These are phyloP conservation scores for Teratosphaeria epicoccoides DNA, from an alignment of 2,329 filamentous ascomycete species.

Conservation along the genomic window DNA sequence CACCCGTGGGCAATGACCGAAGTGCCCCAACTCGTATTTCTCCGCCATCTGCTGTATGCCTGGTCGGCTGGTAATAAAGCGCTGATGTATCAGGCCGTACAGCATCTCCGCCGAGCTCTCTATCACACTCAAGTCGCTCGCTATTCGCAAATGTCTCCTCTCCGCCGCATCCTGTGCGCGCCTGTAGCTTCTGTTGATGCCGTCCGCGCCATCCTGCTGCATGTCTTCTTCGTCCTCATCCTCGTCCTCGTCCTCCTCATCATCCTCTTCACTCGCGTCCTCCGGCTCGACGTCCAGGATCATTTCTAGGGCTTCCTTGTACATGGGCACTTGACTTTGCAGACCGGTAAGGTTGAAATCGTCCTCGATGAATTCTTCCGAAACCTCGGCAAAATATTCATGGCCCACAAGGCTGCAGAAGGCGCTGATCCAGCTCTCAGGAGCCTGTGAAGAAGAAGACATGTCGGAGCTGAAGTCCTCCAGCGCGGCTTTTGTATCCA, in stretches of 20 bases:
- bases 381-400: constrained; percentile 98
- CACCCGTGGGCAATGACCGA: constrained; percentile 88
- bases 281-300: constrained; percentile 96
- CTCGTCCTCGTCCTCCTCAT: constrained; percentile 57
- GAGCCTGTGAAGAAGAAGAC: constrained; percentile 48
- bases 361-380: constrained; percentile 98
- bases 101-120: constrained; percentile 97
- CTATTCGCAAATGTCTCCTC: constrained; percentile 72
- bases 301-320: constrained; percentile 98
- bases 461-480: constrained; percentile 34
- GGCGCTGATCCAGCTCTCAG: constrained; percentile 94
- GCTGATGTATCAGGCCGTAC: constrained; percentile 95
- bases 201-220: constrained; percentile 49
- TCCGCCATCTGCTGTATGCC: constrained; percentile 99
- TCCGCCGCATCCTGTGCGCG: constrained; percentile 38
- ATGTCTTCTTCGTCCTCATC: constrained; percentile 34
- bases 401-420: constrained; percentile 94
- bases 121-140: constrained; percentile 87
- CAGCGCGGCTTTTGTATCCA: constrained; percentile 16
- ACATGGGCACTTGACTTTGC: constrained; percentile 93
- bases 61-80: constrained; percentile 91
- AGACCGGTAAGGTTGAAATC: constrained; percentile 97
- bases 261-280: constrained; percentile 79
- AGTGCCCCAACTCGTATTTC: constrained; percentile 95
- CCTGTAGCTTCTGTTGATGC: constrained; percentile 20